Evolutionary conservation across 768 basidiomycete genomes (phyloP), one percentile per base, ranked within the genome.

Genomic region (Suillus alpinus): DNA sequence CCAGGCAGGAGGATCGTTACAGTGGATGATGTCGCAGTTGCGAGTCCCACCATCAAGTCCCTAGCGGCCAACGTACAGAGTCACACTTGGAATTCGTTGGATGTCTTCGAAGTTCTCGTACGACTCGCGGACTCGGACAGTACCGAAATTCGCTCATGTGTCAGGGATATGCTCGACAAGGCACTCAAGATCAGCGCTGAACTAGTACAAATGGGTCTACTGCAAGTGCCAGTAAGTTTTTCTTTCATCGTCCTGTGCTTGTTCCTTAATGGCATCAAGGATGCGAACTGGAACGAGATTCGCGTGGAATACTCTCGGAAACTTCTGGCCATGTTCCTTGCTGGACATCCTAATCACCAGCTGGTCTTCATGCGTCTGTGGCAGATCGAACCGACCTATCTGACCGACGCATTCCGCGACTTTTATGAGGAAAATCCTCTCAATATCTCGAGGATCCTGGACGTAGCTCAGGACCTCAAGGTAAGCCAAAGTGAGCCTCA

Each of bases 281-380:
- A 94, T 79, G 80, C 90, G 62, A 82, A 86, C 6, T 97, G 96
- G 92, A 92, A 90, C 67, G 86, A 92, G 23, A 88, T 93, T 52
- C 89, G 95, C 23, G 74, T 84, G n/a, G 93, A 94, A 65, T 92
- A 98, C 73, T 86, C 92, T 2, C 85, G 88, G 60, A 89, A 90
- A 65, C 79, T 98, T 14, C 80, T 98, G 55, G 82, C 86, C 40
- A 91, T 94, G 86, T 98, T 98, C 78, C 80, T 98, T 44, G 88
- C 87, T 20, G 92, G 94, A 16, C 92, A 95, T 68, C 94, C 95
- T 8, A 95, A 95, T 66, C 94, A 97, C 68, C 94, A 97, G 66
- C 84, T 99, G 10, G 95, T 98, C 59, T 98, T 98, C 78, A 94
- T 96, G 86, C 85, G 94, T 52, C 87, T 99, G 59, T 95, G 93